A percentile compares a stretch with the other conserved stretches of the same genome.
These are phyloP conservation scores for Ottelia alismoides DNA, from an alignment of 106 monocot genomes.

Conservation along the genomic window DNA sequence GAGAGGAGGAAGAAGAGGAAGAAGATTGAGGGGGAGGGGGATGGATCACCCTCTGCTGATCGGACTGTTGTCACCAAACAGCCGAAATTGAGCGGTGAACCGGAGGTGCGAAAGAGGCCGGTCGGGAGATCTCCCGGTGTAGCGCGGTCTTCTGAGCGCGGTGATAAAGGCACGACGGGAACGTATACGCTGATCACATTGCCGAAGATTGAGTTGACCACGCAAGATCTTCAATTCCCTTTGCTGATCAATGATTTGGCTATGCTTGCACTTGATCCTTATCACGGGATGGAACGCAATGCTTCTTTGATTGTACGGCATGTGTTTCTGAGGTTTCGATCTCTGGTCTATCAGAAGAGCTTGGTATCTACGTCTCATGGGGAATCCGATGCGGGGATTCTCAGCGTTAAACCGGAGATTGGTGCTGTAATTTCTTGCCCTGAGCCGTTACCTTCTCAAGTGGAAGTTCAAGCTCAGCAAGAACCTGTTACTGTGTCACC, in stretches of 20 bases:
- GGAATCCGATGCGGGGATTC: conserved; percentile 17
- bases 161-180: too few species aligned
- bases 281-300: conserved; percentile 19
- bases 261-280: conserved; percentile 43
- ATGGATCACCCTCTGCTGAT: not conserved
- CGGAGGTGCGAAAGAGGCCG: not conserved
- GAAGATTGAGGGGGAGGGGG: not conserved
- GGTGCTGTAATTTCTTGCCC: not conserved
- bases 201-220: conserved; percentile 13
- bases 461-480: too few species aligned
- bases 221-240: conserved; percentile 10
- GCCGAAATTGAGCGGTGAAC: too few species aligned
- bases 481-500: not conserved
- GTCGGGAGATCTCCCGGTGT: not conserved
- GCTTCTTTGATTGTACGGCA: conserved; percentile 15
- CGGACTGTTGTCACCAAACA: too few species aligned
- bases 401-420: not conserved
- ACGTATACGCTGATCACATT: not conserved
- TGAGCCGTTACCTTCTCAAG: too few species aligned
- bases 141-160: too few species aligned
- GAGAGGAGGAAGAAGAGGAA: not conserved
- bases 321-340: conserved; percentile 32
- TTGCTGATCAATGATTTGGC: conserved; percentile 19
- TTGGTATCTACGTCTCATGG: conserved; percentile 3
- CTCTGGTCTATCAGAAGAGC: conserved; percentile 39